These are phyloP conservation scores for Schizophyllum commune DNA, from an alignment of 1,284 basidiomycete genomes.

Conservation along the genomic window DNA sequence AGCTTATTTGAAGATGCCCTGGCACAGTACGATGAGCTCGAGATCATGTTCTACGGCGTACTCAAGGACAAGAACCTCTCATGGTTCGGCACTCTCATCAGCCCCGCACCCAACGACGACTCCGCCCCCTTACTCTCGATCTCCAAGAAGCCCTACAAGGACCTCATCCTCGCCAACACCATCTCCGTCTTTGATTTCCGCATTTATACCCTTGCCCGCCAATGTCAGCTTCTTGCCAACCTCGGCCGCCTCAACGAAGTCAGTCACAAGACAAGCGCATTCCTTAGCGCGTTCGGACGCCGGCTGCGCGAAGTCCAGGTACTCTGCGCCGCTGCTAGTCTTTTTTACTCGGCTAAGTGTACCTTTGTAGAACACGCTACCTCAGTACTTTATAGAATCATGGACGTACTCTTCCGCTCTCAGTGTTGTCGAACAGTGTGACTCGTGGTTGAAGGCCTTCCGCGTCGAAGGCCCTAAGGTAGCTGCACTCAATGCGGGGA, in stretches of 20 bases:
- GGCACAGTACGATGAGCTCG: slow-evolving; percentile 87
- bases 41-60: slow-evolving; percentile 77
- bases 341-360: slow-evolving; percentile 11
- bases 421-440: slow-evolving; percentile 80
- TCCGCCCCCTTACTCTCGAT: slow-evolving; percentile 75
- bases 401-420: slow-evolving; percentile 93
- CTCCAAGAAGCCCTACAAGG: slow-evolving; percentile 79
- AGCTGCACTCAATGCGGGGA: slow-evolving; percentile 54
- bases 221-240: slow-evolving; percentile 73
- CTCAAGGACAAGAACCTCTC: slow-evolving; percentile 76
- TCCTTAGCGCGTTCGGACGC: slow-evolving; percentile 78
- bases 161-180: slow-evolving; percentile 83
- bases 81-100: slow-evolving; percentile 85
- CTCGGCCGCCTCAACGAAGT: slow-evolving; percentile 65
- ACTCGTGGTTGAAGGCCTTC: slow-evolving; percentile 56
- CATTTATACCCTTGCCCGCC: slow-evolving; percentile 84
- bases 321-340: slow-evolving; percentile 15
- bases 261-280: slow-evolving; percentile 57
- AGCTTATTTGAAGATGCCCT: slow-evolving; percentile 87
- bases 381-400: slow-evolving; percentile 79
- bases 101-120: slow-evolving; percentile 68
- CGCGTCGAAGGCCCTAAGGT: slow-evolving; percentile 37
- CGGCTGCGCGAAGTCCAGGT: slow-evolving; percentile 74
- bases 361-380: slow-evolving; percentile 51
- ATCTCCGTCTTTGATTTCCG: slow-evolving; percentile 95